Conservation (phyloP, 148 eudicot species). For the Limonium bicolor region DNA sequence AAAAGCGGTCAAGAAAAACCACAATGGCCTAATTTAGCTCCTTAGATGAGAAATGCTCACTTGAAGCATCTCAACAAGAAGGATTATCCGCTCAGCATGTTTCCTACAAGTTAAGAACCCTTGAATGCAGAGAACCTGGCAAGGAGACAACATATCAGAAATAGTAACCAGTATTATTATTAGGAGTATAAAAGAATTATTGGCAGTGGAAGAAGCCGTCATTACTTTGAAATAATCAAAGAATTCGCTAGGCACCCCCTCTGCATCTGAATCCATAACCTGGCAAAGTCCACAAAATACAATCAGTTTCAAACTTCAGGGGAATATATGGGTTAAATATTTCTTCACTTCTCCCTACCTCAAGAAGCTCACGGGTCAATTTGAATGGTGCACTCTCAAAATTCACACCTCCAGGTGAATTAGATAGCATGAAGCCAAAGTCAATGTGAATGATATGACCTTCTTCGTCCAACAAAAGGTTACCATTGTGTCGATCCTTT, state of each 20-base stretch:
- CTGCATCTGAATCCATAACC: slow-evolving; percentile 99
- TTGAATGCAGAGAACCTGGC: slow-evolving; percentile 96
- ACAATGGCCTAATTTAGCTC: too few species aligned
- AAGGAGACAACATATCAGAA: background rate
- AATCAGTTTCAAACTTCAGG: background rate
- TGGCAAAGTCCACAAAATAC: slow-evolving; percentile 19
- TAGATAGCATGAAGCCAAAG: slow-evolving; percentile 97
- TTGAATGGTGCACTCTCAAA: slow-evolving; percentile 99
- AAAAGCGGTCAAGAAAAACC: too few species aligned
- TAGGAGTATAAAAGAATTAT: background rate
- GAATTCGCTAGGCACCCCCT: slow-evolving; percentile 94
- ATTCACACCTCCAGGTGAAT: slow-evolving; percentile 98
- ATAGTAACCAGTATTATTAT: too few species aligned
- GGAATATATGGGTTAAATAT: background rate
- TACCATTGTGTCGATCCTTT: slow-evolving; percentile 98
- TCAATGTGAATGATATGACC: slow-evolving; percentile 99
- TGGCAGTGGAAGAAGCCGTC: slow-evolving; percentile 4
- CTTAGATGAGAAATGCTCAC: slow-evolving; percentile 20
- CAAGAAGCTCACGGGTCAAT: slow-evolving; percentile 97
- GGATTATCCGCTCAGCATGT: slow-evolving; percentile 97
- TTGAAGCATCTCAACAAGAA: slow-evolving; percentile 99
- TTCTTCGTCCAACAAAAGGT: slow-evolving; percentile 93
- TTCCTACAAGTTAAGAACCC: slow-evolving; percentile 96
- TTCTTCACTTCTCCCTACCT: slow-evolving; percentile 29
- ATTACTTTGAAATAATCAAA: slow-evolving; percentile 91